phyloP scores from a whole-genome alignment of 495 filamentous ascomycete species.

The Sabuloglossum arenarium region DNA sequence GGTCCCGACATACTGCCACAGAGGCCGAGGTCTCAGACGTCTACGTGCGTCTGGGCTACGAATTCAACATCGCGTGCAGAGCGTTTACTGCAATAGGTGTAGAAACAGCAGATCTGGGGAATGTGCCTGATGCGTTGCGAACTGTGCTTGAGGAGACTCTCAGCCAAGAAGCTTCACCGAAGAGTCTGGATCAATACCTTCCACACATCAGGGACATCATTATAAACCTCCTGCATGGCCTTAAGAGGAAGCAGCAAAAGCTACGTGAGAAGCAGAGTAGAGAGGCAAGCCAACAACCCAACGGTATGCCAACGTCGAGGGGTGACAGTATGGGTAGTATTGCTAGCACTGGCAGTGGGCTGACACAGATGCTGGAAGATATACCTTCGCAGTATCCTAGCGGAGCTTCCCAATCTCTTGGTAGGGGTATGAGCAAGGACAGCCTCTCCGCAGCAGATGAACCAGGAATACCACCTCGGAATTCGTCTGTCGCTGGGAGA shows the following conservation, averaged over 20 bases:
- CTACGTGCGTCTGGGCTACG: constrained; percentile 90
- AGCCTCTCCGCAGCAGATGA: constrained; percentile 23
- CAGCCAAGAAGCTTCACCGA: constrained; percentile 83
- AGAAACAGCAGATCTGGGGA: constrained; percentile 79
- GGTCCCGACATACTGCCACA: constrained; percentile 78
- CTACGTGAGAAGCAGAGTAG: constrained; percentile 59
- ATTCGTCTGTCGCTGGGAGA: constrained; percentile 18
- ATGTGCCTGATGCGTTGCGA: constrained; percentile 78
- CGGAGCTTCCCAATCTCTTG: constrained; percentile 24
- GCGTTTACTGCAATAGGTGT: constrained; percentile 93
- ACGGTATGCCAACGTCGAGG: constrained; percentile 18
- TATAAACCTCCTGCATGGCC: constrained; percentile 82
- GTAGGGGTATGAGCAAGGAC: constrained; percentile 21
- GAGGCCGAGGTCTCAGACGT: constrained; percentile 94
- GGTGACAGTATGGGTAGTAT: constrained; percentile 48
- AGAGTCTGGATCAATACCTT: constrained; percentile 79
- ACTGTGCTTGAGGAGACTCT: constrained; percentile 86
- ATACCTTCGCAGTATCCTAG: constrained; percentile 18
- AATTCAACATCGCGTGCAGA: constrained; percentile 95
- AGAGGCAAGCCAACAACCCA: constrained; percentile 27
- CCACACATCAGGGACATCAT: constrained; percentile 94
- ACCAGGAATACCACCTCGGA: constrained; percentile 22
- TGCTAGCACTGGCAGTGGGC: constrained; percentile 33
- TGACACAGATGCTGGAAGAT: constrained; percentile 48
- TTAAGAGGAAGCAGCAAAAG: constrained; percentile 90